Percentiles rank a stretch among this genome's conserved stretches.
Evolutionary conservation across 129 eudicot species (phyloP).

Genomic region (Arctium minus): DNA sequence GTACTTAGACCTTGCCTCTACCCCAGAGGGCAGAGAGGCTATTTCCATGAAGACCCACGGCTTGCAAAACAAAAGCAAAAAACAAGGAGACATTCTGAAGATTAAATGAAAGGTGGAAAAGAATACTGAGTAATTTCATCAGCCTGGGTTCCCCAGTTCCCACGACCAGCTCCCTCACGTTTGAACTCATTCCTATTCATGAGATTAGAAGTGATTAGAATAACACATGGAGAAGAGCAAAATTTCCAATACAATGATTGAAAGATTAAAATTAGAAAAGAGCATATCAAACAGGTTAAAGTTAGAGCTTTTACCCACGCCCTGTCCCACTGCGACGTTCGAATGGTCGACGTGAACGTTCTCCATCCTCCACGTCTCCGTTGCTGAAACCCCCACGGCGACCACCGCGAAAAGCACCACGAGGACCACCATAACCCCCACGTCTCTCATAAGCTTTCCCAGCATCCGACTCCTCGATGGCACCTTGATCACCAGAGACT

Average conservation of each 20-base stretch:
- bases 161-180: conserved; percentile 89
- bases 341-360: conserved; percentile 59
- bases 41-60: too few relatives aligned
- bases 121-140: conserved; percentile 57
- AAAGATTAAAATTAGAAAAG: not conserved
- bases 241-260: not conserved
- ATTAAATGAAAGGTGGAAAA: not conserved
- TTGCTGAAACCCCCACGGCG: conserved; percentile 67
- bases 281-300: not conserved
- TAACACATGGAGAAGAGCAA: not conserved
- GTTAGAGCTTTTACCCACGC: conserved; percentile 48
- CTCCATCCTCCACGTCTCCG: conserved; percentile 73
- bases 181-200: conserved; percentile 58
- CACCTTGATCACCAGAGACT: conserved; percentile 52
- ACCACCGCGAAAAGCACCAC: conserved; percentile 55
- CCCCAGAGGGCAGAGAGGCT: not conserved
- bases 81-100: not conserved
- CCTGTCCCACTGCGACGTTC: conserved; percentile 97
- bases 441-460: conserved; percentile 62
- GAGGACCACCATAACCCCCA: conserved; percentile 69
- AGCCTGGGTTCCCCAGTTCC: conserved; percentile 87
- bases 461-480: conserved; percentile 44
- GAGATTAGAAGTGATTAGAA: not conserved
- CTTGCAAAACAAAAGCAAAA: not conserved
- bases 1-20: not conserved